Evolutionary conservation across 306 rosid species (phyloP).

Genomic region (Rubus parviflorus): DNA sequence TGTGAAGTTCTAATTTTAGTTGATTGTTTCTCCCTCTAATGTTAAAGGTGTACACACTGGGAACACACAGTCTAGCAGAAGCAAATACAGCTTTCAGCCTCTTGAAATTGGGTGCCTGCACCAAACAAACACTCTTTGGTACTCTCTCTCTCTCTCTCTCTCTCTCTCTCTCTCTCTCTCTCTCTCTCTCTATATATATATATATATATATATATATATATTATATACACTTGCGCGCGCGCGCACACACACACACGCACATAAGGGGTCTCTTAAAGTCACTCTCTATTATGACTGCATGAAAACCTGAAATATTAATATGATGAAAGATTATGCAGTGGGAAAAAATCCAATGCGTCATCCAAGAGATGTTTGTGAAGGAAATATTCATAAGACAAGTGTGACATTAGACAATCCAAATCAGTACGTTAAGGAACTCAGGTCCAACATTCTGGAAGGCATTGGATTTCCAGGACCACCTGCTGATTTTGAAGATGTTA

Average conservation of each 20-base stretch:
- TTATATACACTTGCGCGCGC: no score
- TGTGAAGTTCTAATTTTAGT: background rate
- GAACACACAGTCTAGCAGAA: slow-evolving; percentile 30
- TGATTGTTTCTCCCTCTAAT: background rate
- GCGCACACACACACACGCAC: no score
- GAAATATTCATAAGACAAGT: slow-evolving; percentile 5
- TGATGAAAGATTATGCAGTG: background rate
- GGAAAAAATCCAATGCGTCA: background rate
- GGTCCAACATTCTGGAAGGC: slow-evolving; percentile 9
- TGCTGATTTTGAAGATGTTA: slow-evolving; percentile 30
- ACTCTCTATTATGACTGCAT: background rate
- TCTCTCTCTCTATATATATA: no score
- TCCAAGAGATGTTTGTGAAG: slow-evolving; percentile 16
- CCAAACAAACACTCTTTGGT: slow-evolving; percentile 17
- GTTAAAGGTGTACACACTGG: slow-evolving; percentile 44
- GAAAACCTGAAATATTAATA: background rate
- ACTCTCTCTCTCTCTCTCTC: background rate
- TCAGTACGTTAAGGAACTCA: slow-evolving; percentile 15
- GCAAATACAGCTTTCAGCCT: slow-evolving; percentile 41
- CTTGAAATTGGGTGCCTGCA: slow-evolving; percentile 19
- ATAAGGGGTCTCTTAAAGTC: no score
- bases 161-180: slow-evolving; percentile 1
- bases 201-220: no score
- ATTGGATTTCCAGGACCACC: slow-evolving; percentile 21
- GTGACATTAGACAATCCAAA: background rate